phyloP scores from a whole-genome alignment of 2,329 filamentous ascomycete genomes.

The Diplodia intermedia region DNA sequence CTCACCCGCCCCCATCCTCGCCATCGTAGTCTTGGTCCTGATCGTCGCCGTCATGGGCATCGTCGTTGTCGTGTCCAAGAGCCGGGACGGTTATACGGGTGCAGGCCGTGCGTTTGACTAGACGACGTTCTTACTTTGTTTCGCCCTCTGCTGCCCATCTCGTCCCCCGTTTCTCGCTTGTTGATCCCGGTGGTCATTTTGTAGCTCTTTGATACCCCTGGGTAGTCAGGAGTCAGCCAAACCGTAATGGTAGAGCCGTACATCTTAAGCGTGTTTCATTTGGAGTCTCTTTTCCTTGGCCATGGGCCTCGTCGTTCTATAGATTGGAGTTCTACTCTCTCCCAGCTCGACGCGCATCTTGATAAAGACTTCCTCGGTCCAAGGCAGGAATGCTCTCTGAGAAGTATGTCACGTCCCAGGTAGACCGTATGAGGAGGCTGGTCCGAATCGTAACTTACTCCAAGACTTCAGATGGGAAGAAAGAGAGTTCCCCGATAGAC shows the following conservation, averaged over 20 bases:
- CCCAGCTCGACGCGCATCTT: no score
- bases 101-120: not conserved
- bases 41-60: not conserved
- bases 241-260: not conserved
- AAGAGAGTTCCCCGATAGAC: no score
- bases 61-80: slow-evolving; percentile 1
- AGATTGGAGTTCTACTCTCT: no score
- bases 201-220: not conserved
- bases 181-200: not conserved
- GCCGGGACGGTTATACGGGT: slow-evolving; percentile 2
- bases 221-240: not conserved
- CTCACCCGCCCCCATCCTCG: slow-evolving; percentile 11
- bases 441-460: no score
- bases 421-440: no score
- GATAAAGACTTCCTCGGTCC: no score
- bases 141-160: not conserved
- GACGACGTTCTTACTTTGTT: not conserved
- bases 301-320: no score
- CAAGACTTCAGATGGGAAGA: no score
- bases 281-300: not conserved
- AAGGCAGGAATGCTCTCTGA: no score
- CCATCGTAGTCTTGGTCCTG: not conserved
- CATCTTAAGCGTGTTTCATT: not conserved
- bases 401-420: no score
- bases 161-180: not conserved